Evolutionary conservation across 1,284 basidiomycete genomes (phyloP), one percentile per base, ranked within the genome.

Genomic region (Meripilus lineatus): DNA sequence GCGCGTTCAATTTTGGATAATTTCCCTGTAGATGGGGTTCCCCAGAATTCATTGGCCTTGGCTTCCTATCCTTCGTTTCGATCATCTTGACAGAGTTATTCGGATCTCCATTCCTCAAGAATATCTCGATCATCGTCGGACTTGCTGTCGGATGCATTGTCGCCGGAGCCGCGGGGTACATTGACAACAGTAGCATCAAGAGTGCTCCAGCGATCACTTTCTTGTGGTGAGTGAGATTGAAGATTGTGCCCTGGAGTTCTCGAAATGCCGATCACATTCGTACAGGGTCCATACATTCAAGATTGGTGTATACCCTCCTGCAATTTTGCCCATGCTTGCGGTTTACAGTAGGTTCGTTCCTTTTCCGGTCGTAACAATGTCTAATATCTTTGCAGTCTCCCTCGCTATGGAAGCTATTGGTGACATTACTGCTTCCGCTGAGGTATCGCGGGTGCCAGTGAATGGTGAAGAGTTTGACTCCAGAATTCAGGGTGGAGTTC

Each of bases 381-480:
- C 18, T 17, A 17, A 22, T 35, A 41, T 26, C 26, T 44, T 15
- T 22, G 34, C 15, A 83, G 81, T 84, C 6, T 86, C 84, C 1
- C 59, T 80, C 1, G 79, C 84, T 2, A 86, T 89, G 82, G 89
- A 93, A 62, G 84, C 87, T 3, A 90, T 90, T 39, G 90, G 89
- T 1, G 89, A 93, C 55, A 84, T 93, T 53, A 91, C 90, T 1
- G 88, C 90, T 0, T 85, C 84, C 3, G 81, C 84, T 1, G 91
- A 93, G 60, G 86, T 89, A 3, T 89, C 86, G 2, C 75, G 79
- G 8, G 72, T 89, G 15, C 63, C 69, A 14, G 82, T 89, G 18
- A 72, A 77, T 26, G 88, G 86, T 0, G 69, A 71, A 17, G 77
- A 84, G 47, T 92, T 90, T 61, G 88, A 92, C 60, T 75, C 77